These are phyloP conservation scores for Backusella sp. DNA, from an alignment of 192 early-diverging fungal species.

Conservation along the genomic window DNA sequence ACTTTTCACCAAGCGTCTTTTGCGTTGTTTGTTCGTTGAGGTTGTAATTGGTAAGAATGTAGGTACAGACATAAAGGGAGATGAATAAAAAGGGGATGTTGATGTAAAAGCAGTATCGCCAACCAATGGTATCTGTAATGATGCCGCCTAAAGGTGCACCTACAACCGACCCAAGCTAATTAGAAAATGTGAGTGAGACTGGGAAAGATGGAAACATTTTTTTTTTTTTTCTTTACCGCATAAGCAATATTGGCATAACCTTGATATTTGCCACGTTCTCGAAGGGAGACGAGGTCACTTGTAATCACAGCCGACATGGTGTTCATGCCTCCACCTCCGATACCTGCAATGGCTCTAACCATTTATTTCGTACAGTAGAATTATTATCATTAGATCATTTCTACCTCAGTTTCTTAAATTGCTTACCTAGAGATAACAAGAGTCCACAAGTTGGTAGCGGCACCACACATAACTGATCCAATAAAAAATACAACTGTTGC, in stretches of 20 bases:
- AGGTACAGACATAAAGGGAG: conserved; percentile 38
- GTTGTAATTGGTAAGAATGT: conserved; percentile 42
- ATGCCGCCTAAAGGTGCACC: conserved; percentile 69
- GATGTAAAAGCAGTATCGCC: conserved; percentile 74
- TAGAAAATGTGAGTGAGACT: too few relatives aligned
- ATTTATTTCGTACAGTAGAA: too few relatives aligned
- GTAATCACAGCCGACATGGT: conserved; percentile 66
- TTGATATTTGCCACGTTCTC: conserved; percentile 63
- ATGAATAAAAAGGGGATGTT: conserved; percentile 66
- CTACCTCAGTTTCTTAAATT: too few relatives aligned
- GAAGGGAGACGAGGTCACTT: conserved; percentile 67
- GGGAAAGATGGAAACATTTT: too few relatives aligned
- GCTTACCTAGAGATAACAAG: conserved; percentile 56
- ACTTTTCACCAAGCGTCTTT: conserved; percentile 31
- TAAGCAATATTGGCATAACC: conserved; percentile 35
- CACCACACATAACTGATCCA: conserved; percentile 69
- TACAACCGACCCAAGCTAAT: conserved; percentile 48
- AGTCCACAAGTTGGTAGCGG: conserved; percentile 40
- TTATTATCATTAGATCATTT: too few relatives aligned
- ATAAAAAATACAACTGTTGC: conserved; percentile 62
- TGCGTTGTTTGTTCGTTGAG: conserved; percentile 21
- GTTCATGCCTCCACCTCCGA: conserved; percentile 66
- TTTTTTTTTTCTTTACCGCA: conserved; percentile 12
- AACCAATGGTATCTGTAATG: conserved; percentile 49
- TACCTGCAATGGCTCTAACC: conserved; percentile 59